Evolutionary conservation across 495 filamentous ascomycete genomes (phyloP).

Genomic region (Penicillium goetzii): DNA sequence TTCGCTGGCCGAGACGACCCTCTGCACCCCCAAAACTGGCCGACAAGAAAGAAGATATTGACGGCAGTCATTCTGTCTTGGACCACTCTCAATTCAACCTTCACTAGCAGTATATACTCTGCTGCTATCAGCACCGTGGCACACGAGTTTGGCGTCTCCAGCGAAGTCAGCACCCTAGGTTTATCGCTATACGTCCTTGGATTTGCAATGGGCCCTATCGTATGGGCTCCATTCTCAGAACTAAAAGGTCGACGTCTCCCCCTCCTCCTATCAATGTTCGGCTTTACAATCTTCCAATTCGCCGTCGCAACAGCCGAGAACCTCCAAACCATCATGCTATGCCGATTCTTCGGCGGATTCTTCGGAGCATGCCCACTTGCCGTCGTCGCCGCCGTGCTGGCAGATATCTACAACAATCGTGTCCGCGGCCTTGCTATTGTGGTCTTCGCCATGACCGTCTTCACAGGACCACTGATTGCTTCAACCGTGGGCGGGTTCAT

Average conservation of each 20-base stretch:
- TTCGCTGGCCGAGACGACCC: conserved; percentile 75
- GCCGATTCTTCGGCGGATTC: conserved; percentile 80
- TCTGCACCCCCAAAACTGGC: conserved; percentile 83
- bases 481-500: conserved; percentile 90
- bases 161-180: conserved; percentile 59
- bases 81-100: conserved; percentile 75
- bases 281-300: conserved; percentile 24
- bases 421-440: conserved; percentile 77
- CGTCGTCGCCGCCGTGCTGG: conserved; percentile 85
- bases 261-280: conserved; percentile 53
- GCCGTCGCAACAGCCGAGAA: conserved; percentile 23
- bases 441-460: conserved; percentile 83
- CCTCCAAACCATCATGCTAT: conserved; percentile 71
- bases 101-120: conserved; percentile 63
- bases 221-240: conserved; percentile 71
- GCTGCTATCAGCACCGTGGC: conserved; percentile 52
- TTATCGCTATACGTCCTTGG: conserved; percentile 64
- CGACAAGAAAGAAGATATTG: conserved; percentile 70
- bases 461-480: conserved; percentile 77
- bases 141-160: conserved; percentile 54
- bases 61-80: conserved; percentile 76
- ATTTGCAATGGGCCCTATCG: conserved; percentile 61
- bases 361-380: conserved; percentile 78
- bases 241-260: conserved; percentile 64
- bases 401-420: conserved; percentile 83